Conservation (phyloP, 208 protist species). For the Porcisia hertigi region DNA sequence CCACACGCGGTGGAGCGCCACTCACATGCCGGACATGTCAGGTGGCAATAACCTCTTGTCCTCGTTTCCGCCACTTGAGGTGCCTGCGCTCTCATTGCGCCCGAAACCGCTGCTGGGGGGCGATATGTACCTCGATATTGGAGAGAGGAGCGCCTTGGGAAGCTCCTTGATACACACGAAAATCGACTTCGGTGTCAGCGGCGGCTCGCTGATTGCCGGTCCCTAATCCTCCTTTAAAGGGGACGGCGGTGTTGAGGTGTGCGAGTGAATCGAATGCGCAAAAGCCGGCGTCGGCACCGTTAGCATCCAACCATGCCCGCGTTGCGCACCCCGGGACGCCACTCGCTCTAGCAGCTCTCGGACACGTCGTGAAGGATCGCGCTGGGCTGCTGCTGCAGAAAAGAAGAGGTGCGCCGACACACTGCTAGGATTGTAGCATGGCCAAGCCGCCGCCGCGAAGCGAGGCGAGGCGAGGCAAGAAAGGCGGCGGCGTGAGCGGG, state of each 20-base stretch:
- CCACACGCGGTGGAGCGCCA: constrained; percentile 6
- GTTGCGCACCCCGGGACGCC: background rate
- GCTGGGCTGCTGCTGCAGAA: background rate
- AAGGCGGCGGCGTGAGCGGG: background rate
- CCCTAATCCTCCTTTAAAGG: background rate
- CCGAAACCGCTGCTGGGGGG: background rate
- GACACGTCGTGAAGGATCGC: background rate
- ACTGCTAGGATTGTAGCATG: background rate
- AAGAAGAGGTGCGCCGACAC: background rate
- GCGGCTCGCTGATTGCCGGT: background rate
- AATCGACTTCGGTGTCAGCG: background rate
- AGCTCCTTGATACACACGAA: background rate
- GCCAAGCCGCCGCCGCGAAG: background rate
- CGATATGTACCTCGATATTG: background rate
- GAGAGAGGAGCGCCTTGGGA: constrained; percentile 5
- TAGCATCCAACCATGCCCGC: background rate
- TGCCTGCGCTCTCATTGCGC: background rate
- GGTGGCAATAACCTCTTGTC: background rate
- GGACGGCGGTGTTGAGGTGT: background rate
- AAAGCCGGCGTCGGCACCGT: background rate
- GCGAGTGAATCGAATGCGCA: background rate
- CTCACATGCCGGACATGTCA: background rate
- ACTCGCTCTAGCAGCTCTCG: background rate
- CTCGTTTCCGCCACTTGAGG: background rate
- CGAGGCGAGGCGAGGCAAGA: no score